These are phyloP conservation scores for Patellaria atrata DNA, from an alignment of 495 filamentous ascomycete species.

Conservation along the genomic window DNA sequence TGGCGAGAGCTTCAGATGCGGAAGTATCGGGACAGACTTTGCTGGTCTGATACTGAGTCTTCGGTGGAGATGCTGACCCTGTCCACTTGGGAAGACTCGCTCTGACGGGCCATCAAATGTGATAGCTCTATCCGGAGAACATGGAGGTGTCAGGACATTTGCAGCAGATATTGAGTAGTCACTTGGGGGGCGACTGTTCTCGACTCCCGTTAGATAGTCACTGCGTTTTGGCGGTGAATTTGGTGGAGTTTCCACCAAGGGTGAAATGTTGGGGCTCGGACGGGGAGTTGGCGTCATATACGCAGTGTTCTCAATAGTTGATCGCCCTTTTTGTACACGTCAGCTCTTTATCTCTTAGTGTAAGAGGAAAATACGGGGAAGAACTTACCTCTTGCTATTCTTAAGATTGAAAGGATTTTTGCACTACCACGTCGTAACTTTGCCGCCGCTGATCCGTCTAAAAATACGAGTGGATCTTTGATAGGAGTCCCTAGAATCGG, in stretches of 20 bases:
- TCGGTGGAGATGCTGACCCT: too few relatives aligned
- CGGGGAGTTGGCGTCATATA: constrained; percentile 1
- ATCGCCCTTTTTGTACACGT: neutral
- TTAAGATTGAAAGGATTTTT: constrained; percentile 17
- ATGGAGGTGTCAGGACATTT: too few relatives aligned
- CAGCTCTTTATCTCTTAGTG: too few relatives aligned
- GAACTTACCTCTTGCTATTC: constrained; percentile 11
- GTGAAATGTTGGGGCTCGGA: neutral
- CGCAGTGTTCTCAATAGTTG: neutral
- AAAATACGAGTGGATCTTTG: constrained; percentile 5
- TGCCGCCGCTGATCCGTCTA: constrained; percentile 4
- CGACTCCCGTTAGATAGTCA: neutral
- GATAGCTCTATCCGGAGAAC: too few relatives aligned
- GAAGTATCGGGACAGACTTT: too few relatives aligned
- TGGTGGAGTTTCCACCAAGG: neutral
- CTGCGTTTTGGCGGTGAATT: constrained; percentile 4
- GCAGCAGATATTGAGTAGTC: too few relatives aligned
- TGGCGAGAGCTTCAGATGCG: too few relatives aligned
- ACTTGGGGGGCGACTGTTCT: too few relatives aligned
- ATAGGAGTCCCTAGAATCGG: constrained; percentile 4
- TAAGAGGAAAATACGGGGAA: too few relatives aligned
- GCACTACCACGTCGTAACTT: constrained; percentile 13
- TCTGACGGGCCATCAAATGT: too few relatives aligned
- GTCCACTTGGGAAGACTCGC: too few relatives aligned
- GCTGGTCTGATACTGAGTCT: too few relatives aligned